These are phyloP conservation scores for Calonectria pseudoreteaudii DNA, from an alignment of 2,329 filamentous ascomycete genomes.

Conservation along the genomic window DNA sequence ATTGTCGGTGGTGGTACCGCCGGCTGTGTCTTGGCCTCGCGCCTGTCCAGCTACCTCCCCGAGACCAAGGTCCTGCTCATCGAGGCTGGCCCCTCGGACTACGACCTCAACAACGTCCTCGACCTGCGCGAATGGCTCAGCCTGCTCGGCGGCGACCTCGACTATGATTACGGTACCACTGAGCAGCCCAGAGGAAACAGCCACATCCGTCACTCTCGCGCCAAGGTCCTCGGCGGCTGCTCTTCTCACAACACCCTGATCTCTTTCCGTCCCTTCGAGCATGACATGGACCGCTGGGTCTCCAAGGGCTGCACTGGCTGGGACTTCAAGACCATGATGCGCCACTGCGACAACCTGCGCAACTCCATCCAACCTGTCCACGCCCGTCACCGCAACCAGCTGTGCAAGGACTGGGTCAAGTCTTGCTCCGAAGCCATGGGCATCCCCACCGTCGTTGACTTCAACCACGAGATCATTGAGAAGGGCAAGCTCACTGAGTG, in stretches of 20 bases:
- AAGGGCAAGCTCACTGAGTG: constrained; percentile 79
- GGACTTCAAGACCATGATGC: constrained; percentile 87
- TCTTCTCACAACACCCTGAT: constrained; percentile 95
- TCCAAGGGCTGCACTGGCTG: constrained; percentile 85
- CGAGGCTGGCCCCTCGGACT: constrained; percentile 91
- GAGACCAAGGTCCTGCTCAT: constrained; percentile 85
- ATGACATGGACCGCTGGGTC: constrained; percentile 89
- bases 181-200: constrained; percentile 95
- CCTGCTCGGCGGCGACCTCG: constrained; percentile 86
- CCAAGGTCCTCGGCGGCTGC: constrained; percentile 92
- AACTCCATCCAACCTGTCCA: constrained; percentile 94
- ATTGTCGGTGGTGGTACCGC: constrained; percentile 88
- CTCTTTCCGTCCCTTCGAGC: constrained; percentile 90
- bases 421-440: constrained; percentile 82
- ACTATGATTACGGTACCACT: constrained; percentile 91
- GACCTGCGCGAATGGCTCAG: constrained; percentile 89
- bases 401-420: constrained; percentile 90
- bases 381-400: constrained; percentile 85
- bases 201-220: constrained; percentile 89
- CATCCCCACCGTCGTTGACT: constrained; percentile 86
- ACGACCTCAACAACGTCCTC: constrained; percentile 86
- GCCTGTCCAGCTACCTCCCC: constrained; percentile 85
- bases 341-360: constrained; percentile 83
- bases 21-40: constrained; percentile 85
- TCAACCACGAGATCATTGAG: constrained; percentile 84